Evolutionary conservation across 345 rosid genomes (phyloP), one percentile per base, ranked within the genome.

Genomic region (Geranium brycei): DNA sequence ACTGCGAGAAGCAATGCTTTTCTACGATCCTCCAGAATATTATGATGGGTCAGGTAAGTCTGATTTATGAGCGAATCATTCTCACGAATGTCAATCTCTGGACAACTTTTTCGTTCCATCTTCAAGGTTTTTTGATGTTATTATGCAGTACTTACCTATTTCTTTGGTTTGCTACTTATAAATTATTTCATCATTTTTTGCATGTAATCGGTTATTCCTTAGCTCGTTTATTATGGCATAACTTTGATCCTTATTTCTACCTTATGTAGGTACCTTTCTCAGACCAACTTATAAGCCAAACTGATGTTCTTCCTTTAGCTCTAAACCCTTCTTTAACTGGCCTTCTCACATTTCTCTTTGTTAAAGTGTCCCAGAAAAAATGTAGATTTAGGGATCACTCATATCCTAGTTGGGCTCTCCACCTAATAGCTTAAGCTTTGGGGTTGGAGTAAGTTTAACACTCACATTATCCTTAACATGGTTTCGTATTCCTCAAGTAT

Each of bases 11-110:
- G 96, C 77, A 69, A 90, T 79, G 92, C 76, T 80, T 63, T 93
- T 93, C 74, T 88, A 80, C 78, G 97, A 93, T 76, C 91, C 89
- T 41, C 88, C 92, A 11, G 97, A 88, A 62, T 93, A 93, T 75
- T 90, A 85, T 70, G 89, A 93, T 71, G 64, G 76, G 19, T 83
- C 91, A 71, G 97, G 99, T 93, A 85, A 69, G 60, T 40, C 47
- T 47, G 64, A 19, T 15, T 57, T 40, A 8, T 31, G 17, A 38
- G 61, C 51, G 15, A 28, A 31, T 63, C 35, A 30, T 31, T 17
- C 19, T 58, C 19, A 64, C 28, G 31, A 51, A 19, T 19, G 28
- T 59, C 62, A 59, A n/a, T 1, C 15, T 38, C 8, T 38, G 11
- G 11, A 38, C 47, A 38, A 38, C 11, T 38, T 38, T 38, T 38